Percentiles rank a stretch among this genome's conserved stretches.
These are phyloP conservation scores for Emergomyces orientalis DNA, from an alignment of 2,329 filamentous ascomycete genomes.

Conservation along the genomic window DNA sequence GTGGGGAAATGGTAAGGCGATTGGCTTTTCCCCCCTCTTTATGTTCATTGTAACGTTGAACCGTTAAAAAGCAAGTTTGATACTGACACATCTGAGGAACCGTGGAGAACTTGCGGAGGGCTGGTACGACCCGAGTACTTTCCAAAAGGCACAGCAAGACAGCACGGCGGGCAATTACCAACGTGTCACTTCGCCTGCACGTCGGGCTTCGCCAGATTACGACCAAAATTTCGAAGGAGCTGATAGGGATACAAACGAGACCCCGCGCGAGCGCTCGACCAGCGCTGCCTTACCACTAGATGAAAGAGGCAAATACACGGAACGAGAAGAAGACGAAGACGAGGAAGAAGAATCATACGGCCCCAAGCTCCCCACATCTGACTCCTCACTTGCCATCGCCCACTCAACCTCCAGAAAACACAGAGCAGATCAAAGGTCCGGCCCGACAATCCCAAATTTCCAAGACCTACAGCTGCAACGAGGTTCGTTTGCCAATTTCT, in stretches of 20 bases:
- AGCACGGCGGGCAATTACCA: constrained; percentile 11
- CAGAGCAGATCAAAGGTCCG: constrained; percentile 30
- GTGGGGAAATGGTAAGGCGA: constrained; percentile 64
- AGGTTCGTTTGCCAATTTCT: constrained; percentile 20
- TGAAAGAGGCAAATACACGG: constrained; percentile 3
- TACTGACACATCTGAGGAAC: constrained; percentile 58
- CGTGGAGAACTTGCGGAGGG: constrained; percentile 73
- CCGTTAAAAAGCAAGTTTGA: constrained; percentile 4
- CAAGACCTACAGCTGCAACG: constrained; percentile 60
- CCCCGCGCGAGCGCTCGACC: background rate
- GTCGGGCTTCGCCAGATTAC: constrained; percentile 20
- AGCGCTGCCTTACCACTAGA: constrained; percentile 12
- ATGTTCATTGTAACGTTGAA: background rate
- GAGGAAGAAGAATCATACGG: constrained; percentile 57
- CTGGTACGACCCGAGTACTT: constrained; percentile 81
- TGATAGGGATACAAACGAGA: background rate
- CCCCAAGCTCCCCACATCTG: constrained; percentile 39
- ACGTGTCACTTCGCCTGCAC: constrained; percentile 10
- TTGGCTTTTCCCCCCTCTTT: background rate
- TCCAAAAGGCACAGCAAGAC: constrained; percentile 44
- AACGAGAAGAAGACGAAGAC: constrained; percentile 33
- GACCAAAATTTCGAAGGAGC: constrained; percentile 3
- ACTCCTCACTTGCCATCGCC: constrained; percentile 12
- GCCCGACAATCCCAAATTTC: constrained; percentile 56
- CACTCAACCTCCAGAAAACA: constrained; percentile 20